These are phyloP conservation scores for Hordeum pubiflorum DNA, from an alignment of 202 grass and related monocot species.

Conservation along the genomic window DNA sequence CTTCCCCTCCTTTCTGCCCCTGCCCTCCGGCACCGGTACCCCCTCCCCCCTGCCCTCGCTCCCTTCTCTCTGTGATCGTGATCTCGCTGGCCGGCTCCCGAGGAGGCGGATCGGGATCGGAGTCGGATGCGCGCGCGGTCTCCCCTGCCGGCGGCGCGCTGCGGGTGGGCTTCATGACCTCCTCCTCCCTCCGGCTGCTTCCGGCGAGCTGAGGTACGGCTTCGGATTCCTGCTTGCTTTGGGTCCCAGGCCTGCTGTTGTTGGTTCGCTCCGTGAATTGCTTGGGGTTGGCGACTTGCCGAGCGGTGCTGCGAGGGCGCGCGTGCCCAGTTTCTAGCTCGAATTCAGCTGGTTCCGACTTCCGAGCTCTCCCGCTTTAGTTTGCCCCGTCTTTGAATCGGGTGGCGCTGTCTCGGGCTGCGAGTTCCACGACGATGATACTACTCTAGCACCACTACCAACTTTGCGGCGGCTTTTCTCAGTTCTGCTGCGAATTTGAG, in stretches of 20 bases:
- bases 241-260: neutral
- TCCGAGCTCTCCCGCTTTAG: neutral
- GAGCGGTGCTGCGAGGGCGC: neutral
- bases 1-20: neutral
- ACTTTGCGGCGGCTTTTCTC: neutral
- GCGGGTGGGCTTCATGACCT: constrained; percentile 1
- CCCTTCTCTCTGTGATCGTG: neutral
- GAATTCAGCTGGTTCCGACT: neutral
- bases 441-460: neutral
- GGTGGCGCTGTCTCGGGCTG: neutral
- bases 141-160: neutral
- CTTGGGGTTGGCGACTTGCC: neutral
- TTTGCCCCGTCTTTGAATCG: neutral
- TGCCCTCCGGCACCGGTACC: neutral
- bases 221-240: neutral
- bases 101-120: neutral
- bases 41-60: neutral
- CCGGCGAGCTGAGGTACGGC: neutral
- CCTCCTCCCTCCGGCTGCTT: neutral
- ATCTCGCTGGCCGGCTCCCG: neutral
- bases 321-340: neutral
- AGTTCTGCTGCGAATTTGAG: neutral
- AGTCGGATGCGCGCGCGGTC: neutral
- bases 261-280: neutral
- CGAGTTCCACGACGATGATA: neutral